Conservation (phyloP, 2,329 filamentous ascomycete genomes). For the Fusarium agapanthi region DNA sequence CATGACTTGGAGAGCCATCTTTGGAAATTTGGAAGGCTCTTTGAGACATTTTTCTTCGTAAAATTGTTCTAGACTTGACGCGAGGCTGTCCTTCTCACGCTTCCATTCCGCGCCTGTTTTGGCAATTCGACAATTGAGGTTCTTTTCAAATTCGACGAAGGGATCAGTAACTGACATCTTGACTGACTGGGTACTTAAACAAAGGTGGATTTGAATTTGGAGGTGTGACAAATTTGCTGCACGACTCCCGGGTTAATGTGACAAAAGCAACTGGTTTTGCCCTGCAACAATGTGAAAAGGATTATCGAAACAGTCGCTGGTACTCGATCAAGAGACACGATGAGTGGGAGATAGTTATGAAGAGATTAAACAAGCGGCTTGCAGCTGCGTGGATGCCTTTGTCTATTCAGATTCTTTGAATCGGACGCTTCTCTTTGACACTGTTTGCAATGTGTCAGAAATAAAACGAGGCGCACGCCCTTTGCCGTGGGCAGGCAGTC, state of each 20-base stretch:
- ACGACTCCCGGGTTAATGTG: background rate
- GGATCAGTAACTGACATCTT: background rate
- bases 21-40: background rate
- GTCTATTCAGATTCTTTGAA: slow-evolving; percentile 15
- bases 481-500: background rate
- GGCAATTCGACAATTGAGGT: background rate
- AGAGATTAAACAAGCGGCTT: background rate
- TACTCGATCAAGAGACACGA: background rate
- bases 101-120: background rate
- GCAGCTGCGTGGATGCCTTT: slow-evolving; percentile 11
- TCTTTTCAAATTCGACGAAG: background rate
- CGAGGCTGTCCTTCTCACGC: background rate
- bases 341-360: slow-evolving; percentile 4
- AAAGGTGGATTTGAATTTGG: background rate
- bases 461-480: slow-evolving; percentile 9
- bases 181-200: background rate
- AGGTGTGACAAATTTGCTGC: background rate
- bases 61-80: background rate
- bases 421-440: slow-evolving; percentile 5
- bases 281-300: background rate
- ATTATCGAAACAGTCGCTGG: background rate
- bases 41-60: background rate
- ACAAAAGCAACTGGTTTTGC: background rate
- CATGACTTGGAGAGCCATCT: background rate
- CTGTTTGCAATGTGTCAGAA: slow-evolving; percentile 6